phyloP scores from a whole-genome alignment of 768 basidiomycete genomes.

The Lactarius sp. region DNA sequence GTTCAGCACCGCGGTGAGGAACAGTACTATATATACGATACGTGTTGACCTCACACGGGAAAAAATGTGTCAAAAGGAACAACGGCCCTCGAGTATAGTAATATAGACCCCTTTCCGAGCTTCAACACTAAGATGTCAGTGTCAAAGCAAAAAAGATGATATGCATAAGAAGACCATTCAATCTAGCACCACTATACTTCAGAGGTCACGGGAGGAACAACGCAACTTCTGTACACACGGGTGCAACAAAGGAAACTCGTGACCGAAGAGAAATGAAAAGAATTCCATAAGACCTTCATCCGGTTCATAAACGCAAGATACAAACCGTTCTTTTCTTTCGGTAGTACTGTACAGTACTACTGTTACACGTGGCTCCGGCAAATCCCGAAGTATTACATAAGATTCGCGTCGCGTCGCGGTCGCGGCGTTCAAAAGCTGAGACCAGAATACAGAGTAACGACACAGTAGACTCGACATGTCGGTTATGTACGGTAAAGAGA shows the following conservation, averaged over 20 bases:
- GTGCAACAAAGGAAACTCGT: not conserved
- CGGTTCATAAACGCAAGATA: not conserved
- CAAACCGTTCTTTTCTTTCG: too few species aligned
- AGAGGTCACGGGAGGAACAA: conserved; percentile 33
- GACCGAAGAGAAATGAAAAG: not conserved
- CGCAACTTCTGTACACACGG: conserved; percentile 37
- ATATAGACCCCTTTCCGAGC: conserved; percentile 18
- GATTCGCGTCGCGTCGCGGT: conserved; percentile 17
- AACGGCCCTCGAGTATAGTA: not conserved
- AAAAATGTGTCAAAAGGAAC: not conserved
- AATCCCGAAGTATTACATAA: conserved; percentile 11
- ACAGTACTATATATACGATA: too few species aligned
- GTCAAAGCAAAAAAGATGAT: conserved; percentile 9
- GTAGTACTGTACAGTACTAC: too few species aligned
- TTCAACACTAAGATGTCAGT: not conserved
- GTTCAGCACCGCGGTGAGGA: too few species aligned
- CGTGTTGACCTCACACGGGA: not conserved
- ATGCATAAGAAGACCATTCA: conserved; percentile 17
- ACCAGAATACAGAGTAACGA: not conserved
- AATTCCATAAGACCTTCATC: not conserved
- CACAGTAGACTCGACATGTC: conserved; percentile 36
- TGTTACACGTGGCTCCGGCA: not conserved
- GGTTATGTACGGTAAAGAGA: conserved; percentile 63
- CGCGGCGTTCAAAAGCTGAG: not conserved
- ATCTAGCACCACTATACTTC: conserved; percentile 36